phyloP scores from a whole-genome alignment of 805 yeast genomes.

The Sungouiozyma intestinalis region DNA sequence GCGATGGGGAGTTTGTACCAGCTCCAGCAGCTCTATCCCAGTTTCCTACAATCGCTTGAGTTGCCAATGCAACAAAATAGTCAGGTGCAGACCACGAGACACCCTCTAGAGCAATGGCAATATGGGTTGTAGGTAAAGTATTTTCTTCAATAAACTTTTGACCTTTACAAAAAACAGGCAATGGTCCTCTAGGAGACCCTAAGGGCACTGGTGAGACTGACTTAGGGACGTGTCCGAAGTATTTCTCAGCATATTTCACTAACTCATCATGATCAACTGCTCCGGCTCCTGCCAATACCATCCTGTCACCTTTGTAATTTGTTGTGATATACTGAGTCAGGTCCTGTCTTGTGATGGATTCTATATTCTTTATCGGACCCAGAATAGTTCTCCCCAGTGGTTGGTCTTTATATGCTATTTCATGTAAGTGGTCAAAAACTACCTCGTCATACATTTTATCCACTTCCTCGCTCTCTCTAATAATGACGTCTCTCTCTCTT shows the following conservation, averaged over 20 bases:
- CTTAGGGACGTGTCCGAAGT: conserved; percentile 57
- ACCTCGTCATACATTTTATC: conserved; percentile 98
- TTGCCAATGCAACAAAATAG: conserved; percentile 88
- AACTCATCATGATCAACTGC: conserved; percentile 81
- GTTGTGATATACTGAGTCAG: conserved; percentile 67
- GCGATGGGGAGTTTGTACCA: conserved; percentile 77
- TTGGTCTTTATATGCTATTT: conserved; percentile 80
- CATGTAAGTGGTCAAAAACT: conserved; percentile 92
- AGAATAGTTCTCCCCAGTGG: conserved; percentile 93
- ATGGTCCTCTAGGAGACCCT: conserved; percentile 51
- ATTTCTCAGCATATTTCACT: conserved; percentile 62
- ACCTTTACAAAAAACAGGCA: conserved; percentile 76
- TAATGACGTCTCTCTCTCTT: conserved; percentile 90
- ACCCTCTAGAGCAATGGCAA: conserved; percentile 95
- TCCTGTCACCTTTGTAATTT: conserved; percentile 91
- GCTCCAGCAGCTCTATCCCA: conserved; percentile 93
- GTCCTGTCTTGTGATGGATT: conserved; percentile 66
- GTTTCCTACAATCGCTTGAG: conserved; percentile 93
- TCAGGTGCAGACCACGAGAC: conserved; percentile 96
- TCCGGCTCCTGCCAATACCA: conserved; percentile 98
- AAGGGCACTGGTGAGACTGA: conserved; percentile 50
- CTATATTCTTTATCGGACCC: conserved; percentile 87
- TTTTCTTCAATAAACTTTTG: conserved; percentile 78
- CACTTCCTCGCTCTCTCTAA: conserved; percentile 95
- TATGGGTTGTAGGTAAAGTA: conserved; percentile 77